Conservation (phyloP, 805 yeast species). For the Candida schatavii region DNA sequence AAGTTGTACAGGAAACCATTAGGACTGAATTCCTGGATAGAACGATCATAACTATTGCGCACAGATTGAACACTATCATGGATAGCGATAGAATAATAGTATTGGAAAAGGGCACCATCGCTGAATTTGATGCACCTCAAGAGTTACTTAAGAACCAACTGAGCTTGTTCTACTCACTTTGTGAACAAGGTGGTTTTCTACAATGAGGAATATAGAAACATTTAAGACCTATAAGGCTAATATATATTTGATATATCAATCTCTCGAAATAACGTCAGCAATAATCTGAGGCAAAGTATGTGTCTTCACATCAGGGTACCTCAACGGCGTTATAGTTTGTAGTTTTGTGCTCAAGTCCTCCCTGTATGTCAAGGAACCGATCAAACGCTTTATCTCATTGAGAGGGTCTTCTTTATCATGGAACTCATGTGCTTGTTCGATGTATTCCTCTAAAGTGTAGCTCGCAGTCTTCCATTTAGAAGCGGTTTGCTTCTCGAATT, state of each 20-base stretch:
- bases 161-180: conserved; percentile 75
- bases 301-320: background rate
- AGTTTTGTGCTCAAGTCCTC: background rate
- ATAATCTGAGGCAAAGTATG: background rate
- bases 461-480: background rate
- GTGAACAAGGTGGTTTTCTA: conserved; percentile 73
- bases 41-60: conserved; percentile 83
- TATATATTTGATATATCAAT: background rate
- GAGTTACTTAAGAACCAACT: conserved; percentile 62
- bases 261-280: background rate
- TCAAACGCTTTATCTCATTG: background rate
- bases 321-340: background rate
- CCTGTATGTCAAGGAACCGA: background rate
- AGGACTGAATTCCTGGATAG: conserved; percentile 70
- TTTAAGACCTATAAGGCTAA: background rate
- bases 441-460: background rate
- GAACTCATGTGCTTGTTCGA: background rate
- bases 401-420: background rate
- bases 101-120: conserved; percentile 69
- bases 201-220: background rate
- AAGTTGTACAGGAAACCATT: conserved; percentile 73
- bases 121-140: conserved; percentile 72
- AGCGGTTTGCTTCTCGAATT: background rate
- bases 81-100: conserved; percentile 78
- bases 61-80: conserved; percentile 77